These are phyloP conservation scores for Penstemon eatonii DNA, from an alignment of 257 asterid species.

Conservation along the genomic window DNA sequence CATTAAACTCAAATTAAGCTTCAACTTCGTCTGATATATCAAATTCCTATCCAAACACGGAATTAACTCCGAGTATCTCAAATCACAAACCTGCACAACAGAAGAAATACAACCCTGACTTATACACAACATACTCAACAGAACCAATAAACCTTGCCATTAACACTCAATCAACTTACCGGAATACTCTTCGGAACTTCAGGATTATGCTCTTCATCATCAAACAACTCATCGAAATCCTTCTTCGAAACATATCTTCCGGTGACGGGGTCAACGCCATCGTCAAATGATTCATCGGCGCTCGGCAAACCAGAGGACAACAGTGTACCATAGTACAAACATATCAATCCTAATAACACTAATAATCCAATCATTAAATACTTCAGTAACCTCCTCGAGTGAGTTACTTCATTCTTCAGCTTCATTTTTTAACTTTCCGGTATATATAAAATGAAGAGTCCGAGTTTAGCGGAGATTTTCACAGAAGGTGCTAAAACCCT, in stretches of 20 bases:
- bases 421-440: slow-evolving; percentile 35
- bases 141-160: neutral
- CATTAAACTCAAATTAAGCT: slow-evolving; percentile 75
- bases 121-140: neutral
- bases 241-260: slow-evolving; percentile 36
- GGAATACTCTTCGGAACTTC: slow-evolving; percentile 63
- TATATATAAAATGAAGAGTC: neutral
- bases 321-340: slow-evolving; percentile 55
- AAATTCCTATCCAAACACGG: slow-evolving; percentile 85
- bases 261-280: slow-evolving; percentile 56
- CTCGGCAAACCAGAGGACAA: slow-evolving; percentile 62
- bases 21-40: slow-evolving; percentile 64
- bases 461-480: neutral
- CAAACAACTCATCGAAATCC: slow-evolving; percentile 51
- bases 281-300: slow-evolving; percentile 51
- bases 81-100: slow-evolving; percentile 71
- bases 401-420: slow-evolving; percentile 42
- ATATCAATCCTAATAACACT: slow-evolving; percentile 60
- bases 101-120: neutral
- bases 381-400: slow-evolving; percentile 47
- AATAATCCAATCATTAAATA: slow-evolving; percentile 47
- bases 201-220: slow-evolving; percentile 56
- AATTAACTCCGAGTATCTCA: slow-evolving; percentile 75
- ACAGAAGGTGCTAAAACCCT: slow-evolving; percentile 36
- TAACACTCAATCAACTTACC: slow-evolving; percentile 38